Percentiles rank a stretch among this genome's conserved stretches.
phyloP scores from a whole-genome alignment of 2,329 filamentous ascomycete genomes.

The Phaeosphaeria sp. region DNA sequence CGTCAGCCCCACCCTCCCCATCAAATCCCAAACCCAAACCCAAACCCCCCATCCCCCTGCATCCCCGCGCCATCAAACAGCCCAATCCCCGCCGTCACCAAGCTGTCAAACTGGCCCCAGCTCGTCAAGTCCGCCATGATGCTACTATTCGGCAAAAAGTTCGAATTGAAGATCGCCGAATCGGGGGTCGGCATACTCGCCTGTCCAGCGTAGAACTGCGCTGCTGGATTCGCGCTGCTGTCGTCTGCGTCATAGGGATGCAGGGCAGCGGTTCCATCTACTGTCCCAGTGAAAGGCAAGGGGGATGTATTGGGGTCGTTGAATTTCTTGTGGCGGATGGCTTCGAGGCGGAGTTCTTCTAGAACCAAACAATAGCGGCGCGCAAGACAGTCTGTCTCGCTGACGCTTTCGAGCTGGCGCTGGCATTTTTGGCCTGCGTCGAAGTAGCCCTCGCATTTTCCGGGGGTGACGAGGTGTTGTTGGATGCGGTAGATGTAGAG shows the following conservation, averaged over 20 bases:
- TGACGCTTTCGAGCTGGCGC: conserved; percentile 40
- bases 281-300: not conserved
- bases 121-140: conserved; percentile 45
- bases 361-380: conserved; percentile 61
- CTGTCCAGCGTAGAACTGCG: conserved; percentile 12
- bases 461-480: conserved; percentile 53
- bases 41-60: conserved; percentile 21
- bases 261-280: not conserved
- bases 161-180: conserved; percentile 29
- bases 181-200: conserved; percentile 42
- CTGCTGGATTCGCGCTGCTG: not conserved
- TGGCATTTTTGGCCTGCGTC: conserved; percentile 52
- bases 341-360: conserved; percentile 58
- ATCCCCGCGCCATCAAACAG: conserved; percentile 38
- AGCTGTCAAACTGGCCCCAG: conserved; percentile 48
- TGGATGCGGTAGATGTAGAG: conserved; percentile 64
- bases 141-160: conserved; percentile 29
- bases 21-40: conserved; percentile 3
- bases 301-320: not conserved
- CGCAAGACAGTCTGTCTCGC: conserved; percentile 41
- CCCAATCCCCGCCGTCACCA: conserved; percentile 45
- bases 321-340: conserved; percentile 34
- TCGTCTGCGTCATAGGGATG: not conserved
- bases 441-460: conserved; percentile 58
- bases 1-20: no score